Evolutionary conservation across 2,329 filamentous ascomycete genomes (phyloP).

Genomic region (Colletotrichum acutatum): DNA sequence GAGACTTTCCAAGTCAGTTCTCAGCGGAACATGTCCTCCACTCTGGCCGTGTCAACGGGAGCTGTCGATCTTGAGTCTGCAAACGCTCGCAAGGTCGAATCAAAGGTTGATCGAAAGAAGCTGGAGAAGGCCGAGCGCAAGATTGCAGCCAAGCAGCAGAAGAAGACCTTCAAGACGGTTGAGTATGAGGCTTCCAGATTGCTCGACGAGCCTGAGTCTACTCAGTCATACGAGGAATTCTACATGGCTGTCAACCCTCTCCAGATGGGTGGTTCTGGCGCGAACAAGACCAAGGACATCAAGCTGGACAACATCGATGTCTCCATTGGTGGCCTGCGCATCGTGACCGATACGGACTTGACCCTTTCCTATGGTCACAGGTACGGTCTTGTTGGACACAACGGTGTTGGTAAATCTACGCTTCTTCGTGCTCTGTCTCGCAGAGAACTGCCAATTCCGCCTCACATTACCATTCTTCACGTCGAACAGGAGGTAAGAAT

Average conservation of each 20-base stretch:
- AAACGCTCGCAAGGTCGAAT: constrained; percentile 93
- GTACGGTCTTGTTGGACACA: constrained; percentile 98
- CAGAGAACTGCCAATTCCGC: constrained; percentile 93
- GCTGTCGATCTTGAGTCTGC: constrained; percentile 94
- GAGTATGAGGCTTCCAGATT: constrained; percentile 96
- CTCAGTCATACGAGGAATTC: constrained; percentile 98
- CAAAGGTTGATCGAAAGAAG: constrained; percentile 98
- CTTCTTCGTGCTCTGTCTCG: constrained; percentile 89
- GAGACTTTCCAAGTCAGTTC: constrained; percentile 95
- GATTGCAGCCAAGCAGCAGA: constrained; percentile 97
- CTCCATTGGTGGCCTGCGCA: constrained; percentile 87
- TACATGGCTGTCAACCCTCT: constrained; percentile 99
- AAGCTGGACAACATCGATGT: constrained; percentile 98
- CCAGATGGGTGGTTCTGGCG: constrained; percentile 78
- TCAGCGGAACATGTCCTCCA: constrained; percentile 96
- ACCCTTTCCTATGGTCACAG: constrained; percentile 92
- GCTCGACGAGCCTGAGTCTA: constrained; percentile 82
- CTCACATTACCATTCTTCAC: constrained; percentile 98
- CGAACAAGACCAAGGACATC: constrained; percentile 97
- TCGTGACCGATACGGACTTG: constrained; percentile 89
- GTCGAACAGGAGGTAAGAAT: constrained; percentile 91
- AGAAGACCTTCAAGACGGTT: constrained; percentile 98
- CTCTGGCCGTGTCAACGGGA: constrained; percentile 84
- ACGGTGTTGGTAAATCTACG: constrained; percentile 99
- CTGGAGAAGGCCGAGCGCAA: constrained; percentile 98